Evolutionary conservation across 2,329 filamentous ascomycete genomes (phyloP), one percentile per base, ranked within the genome.

Genomic region (Aurifilum marmelostoma): DNA sequence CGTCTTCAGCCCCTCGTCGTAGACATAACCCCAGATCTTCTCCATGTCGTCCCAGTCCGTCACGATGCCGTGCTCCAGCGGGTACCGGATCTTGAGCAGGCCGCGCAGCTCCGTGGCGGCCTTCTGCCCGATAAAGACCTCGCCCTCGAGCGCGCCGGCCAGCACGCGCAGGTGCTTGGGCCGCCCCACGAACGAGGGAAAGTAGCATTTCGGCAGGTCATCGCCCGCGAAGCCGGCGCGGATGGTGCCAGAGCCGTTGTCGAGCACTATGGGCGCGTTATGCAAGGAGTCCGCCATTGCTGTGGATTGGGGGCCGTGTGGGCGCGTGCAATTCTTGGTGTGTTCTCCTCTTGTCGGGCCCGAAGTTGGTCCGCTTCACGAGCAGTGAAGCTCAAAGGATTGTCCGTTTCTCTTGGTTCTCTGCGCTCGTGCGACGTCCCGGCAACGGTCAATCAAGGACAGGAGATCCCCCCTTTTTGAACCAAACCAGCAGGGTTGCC

Each of bases 11-110:
- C 97, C 96, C 77, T 97, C 95, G 69, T 92, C 92, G 79, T 98
- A 99, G 66, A 99, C 94, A 77, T 97, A 96, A 76, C 97, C 92
- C 96, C 96, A 99, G 82, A 99, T 99, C 83, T 93, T 90, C 84
- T 99, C 96, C 96, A 99, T 99, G 78, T 99, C 96, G 78, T 98
- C 96, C 96, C 96, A 99, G 81, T 99, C 94, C 74, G 96, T 99
- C 72, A 99, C 96, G 76, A 99, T 97, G 75, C 96, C 96, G 79
- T 99, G 96, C 83, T 98, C 96, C 67, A 99, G 84, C 59, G 96
- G 96, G 79, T 98, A 98, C 73, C 90, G 88, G 75, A 99, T 97
- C 87, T 98, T 99, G 75, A 99, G 86, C 71, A 99, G 84, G 3
- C 96, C 96, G 76, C 95, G 89, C 76, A 97, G 86, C 77, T 98